Base-by-base conservation (phyloP, 768 basidiomycete genomes). In the Mrakia blollopis region DNA sequence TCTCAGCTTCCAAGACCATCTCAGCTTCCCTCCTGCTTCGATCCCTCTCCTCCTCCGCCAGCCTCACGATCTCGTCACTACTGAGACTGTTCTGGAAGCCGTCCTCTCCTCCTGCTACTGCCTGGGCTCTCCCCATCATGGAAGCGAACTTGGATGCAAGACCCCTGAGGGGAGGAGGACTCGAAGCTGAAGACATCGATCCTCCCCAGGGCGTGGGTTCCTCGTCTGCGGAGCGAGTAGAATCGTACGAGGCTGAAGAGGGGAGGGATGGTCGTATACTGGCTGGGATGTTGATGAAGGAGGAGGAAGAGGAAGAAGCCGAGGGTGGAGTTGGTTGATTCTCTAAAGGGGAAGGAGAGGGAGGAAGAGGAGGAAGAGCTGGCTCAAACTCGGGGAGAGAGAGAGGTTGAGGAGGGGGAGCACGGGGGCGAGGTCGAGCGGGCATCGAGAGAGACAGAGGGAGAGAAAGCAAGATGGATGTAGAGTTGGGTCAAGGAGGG, bases 11-110 rank as follows among this genome's bases (percentile, higher is more conserved):
- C n/a, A 68, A 39, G 35, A 68, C 44, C n/a, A 25, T 54, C 72
- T 72, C 72, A 1, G 72, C 72, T 39, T 72, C 72, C 54, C 72
- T 72, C 60, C 72, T 72, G 60, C 52, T 72, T 30, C 72, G 60
- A 57, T 72, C 72, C 60, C 72, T 50, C 72, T 72, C 72, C 52
- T 72, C 52, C 14, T 37, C 60, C 13, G 72, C 72, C 72, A 32
- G 32, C 50, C 54, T 50, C 32, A 57, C 52, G 7, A 72, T 50
- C 39, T 72, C 72, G 14, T 72, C 72, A 13, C 54, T 44, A 9
- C 65, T 68, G 35, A 68, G 65, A 39, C 37, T 68, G 37, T 39
- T 68, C 37, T 25, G 18, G 37, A 44, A 44, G 5, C 65, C 65
- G 11, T 65, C 63, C 8, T 39, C 65, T 10, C 25, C 39, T 25